A percentile compares a stretch with the other conserved stretches of the same genome.
Conservation (phyloP, 805 yeast genomes). For the Saturnispora dispora region DNA sequence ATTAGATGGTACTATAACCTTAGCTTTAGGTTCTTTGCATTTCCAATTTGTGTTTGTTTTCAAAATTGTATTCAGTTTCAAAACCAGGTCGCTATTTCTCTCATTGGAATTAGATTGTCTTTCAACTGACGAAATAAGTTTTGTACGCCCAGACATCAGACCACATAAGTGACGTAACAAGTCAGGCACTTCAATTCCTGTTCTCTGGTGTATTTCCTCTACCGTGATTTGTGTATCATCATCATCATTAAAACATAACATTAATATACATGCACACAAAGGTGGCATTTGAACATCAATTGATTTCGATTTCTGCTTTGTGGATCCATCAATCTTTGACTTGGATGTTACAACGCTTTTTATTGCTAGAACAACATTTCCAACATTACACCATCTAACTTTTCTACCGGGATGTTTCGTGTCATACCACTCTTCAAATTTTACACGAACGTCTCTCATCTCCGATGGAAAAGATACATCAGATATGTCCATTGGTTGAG, state of each 20-base stretch:
- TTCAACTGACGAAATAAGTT: neutral
- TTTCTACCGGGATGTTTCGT: constrained; percentile 48
- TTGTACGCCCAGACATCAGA: constrained; percentile 21
- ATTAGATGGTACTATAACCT: constrained; percentile 6
- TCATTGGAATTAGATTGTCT: neutral
- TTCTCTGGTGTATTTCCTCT: constrained; percentile 51
- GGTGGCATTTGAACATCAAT: constrained; percentile 51
- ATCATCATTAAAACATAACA: constrained; percentile 55
- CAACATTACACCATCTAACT: constrained; percentile 44
- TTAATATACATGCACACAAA: constrained; percentile 67
- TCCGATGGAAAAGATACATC: constrained; percentile 35
- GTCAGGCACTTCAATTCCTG: constrained; percentile 67
- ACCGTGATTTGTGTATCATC: constrained; percentile 41
- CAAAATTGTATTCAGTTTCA: neutral
- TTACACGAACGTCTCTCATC: constrained; percentile 32
- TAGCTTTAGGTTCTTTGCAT: constrained; percentile 6
- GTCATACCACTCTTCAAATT: constrained; percentile 45
- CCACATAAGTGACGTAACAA: constrained; percentile 56
- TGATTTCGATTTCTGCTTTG: neutral
- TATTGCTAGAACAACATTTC: neutral
- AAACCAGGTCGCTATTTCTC: neutral
- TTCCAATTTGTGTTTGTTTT: constrained; percentile 3
- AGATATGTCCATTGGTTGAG: constrained; percentile 27
- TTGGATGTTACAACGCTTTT: neutral
- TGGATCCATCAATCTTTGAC: constrained; percentile 1